A percentile compares a stretch with the other conserved stretches of the same genome.
Evolutionary conservation across 306 rosid genomes (phyloP).

Genomic region (Ochetophila trinervis): DNA sequence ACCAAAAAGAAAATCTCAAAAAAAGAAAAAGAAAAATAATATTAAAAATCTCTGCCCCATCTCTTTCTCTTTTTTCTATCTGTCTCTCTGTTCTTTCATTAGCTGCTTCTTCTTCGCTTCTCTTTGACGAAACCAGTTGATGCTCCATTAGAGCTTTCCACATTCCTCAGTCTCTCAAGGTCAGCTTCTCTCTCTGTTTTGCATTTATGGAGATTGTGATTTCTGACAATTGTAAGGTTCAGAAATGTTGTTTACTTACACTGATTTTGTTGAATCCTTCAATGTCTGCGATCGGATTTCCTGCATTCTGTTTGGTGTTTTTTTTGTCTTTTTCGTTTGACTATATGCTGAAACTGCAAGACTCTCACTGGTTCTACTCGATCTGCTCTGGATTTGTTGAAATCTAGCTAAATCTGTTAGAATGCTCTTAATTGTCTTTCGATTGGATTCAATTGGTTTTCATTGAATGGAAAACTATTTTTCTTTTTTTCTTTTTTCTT

Average conservation of each 20-base stretch:
- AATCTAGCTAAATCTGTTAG: slow-evolving; percentile 20
- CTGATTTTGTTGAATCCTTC: background rate
- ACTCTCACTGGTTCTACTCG: slow-evolving; percentile 32
- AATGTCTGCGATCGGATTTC: slow-evolving; percentile 1
- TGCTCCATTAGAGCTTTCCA: slow-evolving; percentile 36
- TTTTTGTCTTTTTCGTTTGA: slow-evolving; percentile 34
- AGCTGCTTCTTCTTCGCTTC: slow-evolving; percentile 37
- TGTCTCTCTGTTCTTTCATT: slow-evolving; percentile 20
- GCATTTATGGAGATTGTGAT: slow-evolving; percentile 19
- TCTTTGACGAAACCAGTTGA: slow-evolving; percentile 46
- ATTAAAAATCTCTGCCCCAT: background rate
- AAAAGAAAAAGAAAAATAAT: background rate
- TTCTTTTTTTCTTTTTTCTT: too few relatives aligned
- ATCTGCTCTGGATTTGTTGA: slow-evolving; percentile 34
- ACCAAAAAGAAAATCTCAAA: background rate
- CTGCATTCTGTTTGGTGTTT: slow-evolving; percentile 6
- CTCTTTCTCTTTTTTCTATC: slow-evolving; percentile 16
- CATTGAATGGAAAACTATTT: background rate
- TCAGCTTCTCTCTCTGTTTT: slow-evolving; percentile 23
- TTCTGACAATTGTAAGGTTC: slow-evolving; percentile 23
- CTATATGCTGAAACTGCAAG: slow-evolving; percentile 24
- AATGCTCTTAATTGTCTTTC: slow-evolving; percentile 10
- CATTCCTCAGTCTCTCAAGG: slow-evolving; percentile 52
- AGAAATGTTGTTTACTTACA: background rate
- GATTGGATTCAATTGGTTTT: slow-evolving; percentile 20